A percentile compares a stretch with the other conserved stretches of the same genome.
Evolutionary conservation across 441 rosid genomes (phyloP).

Genomic region (Syzygium malaccense): DNA sequence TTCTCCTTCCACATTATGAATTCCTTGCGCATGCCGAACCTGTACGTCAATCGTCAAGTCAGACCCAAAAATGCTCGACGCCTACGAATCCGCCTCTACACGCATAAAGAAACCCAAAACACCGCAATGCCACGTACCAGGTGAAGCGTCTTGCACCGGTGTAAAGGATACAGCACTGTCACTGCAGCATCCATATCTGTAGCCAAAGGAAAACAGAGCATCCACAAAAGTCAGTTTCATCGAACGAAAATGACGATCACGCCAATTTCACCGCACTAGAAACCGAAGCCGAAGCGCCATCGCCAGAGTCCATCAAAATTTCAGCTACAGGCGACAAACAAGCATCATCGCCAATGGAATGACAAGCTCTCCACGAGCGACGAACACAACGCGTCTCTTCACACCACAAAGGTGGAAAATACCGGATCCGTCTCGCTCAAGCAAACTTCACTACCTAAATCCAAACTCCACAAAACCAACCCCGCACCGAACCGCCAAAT

Average conservation of each 20-base stretch:
- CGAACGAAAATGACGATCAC: background rate
- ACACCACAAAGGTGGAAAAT: background rate
- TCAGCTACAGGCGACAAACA: background rate
- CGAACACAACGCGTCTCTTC: too few species aligned
- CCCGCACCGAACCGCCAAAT: background rate
- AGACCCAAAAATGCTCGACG: background rate
- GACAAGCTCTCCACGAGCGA: background rate
- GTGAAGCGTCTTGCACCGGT: slow-evolving; percentile 14
- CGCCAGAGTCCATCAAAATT: background rate
- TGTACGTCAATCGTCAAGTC: slow-evolving; percentile 2
- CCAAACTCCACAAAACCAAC: background rate
- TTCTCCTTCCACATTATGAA: slow-evolving; percentile 55
- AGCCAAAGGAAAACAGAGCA: background rate
- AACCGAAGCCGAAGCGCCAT: background rate
- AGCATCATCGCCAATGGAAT: background rate
- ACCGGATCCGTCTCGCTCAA: background rate
- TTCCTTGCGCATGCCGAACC: slow-evolving; percentile 92
- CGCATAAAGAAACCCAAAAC: background rate
- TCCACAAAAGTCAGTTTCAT: background rate
- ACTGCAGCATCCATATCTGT: slow-evolving; percentile 7
- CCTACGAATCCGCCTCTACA: background rate
- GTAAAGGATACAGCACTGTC: slow-evolving; percentile 1
- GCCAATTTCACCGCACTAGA: background rate
- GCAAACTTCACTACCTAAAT: background rate
- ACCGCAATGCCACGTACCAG: background rate